These are phyloP conservation scores for Talaromyces sp. DNA, from an alignment of 2,329 filamentous ascomycete genomes.

Conservation along the genomic window DNA sequence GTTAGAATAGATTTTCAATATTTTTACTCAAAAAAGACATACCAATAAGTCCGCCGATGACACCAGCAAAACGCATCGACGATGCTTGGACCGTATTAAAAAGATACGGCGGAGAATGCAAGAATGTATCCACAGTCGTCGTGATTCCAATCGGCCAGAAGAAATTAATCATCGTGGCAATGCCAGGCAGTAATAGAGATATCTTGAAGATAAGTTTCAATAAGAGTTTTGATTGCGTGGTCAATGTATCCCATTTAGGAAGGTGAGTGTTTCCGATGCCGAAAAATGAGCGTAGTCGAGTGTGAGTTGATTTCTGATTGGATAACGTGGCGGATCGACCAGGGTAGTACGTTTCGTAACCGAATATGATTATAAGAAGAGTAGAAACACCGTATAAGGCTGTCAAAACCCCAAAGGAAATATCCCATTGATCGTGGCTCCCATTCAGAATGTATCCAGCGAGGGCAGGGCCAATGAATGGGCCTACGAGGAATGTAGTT, in stretches of 20 bases:
- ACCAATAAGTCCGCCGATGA: slow-evolving; percentile 28
- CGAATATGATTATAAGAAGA: slow-evolving; percentile 25
- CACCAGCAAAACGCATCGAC: slow-evolving; percentile 31
- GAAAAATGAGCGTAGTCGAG: slow-evolving; percentile 18
- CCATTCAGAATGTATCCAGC: slow-evolving; percentile 32
- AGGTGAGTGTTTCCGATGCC: slow-evolving; percentile 26
- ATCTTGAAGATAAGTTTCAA: slow-evolving; percentile 25
- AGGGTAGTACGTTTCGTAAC: slow-evolving; percentile 28
- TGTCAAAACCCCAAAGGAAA: slow-evolving; percentile 29
- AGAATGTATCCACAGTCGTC: slow-evolving; percentile 28
- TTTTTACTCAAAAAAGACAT: neutral
- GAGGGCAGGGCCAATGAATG: slow-evolving; percentile 31
- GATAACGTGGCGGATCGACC: slow-evolving; percentile 3
- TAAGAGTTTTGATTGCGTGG: slow-evolving; percentile 18
- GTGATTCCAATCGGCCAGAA: slow-evolving; percentile 36
- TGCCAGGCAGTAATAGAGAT: slow-evolving; percentile 22
- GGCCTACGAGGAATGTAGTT: slow-evolving; percentile 31
- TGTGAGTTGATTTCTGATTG: slow-evolving; percentile 9
- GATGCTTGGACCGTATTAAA: slow-evolving; percentile 30
- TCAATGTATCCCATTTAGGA: slow-evolving; percentile 20
- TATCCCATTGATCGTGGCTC: slow-evolving; percentile 22
- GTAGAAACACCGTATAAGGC: slow-evolving; percentile 31
- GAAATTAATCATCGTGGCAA: slow-evolving; percentile 31
- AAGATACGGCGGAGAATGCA: slow-evolving; percentile 28
- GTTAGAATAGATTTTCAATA: neutral